Evolutionary conservation across 176 grass and related monocot genomes (phyloP).

Genomic region (Carex scoparia): DNA sequence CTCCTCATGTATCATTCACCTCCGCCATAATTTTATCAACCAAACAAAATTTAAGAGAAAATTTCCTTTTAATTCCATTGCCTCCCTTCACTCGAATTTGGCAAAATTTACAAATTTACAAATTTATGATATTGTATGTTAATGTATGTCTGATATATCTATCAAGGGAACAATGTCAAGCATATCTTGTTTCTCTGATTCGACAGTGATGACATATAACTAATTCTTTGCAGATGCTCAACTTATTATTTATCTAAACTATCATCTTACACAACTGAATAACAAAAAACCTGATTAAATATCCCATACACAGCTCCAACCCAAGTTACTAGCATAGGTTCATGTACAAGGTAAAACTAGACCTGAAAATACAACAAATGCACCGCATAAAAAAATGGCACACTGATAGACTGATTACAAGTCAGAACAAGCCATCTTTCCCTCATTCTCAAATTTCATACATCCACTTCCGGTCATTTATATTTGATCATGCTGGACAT

Average conservation of each 20-base stretch:
- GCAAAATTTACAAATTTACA: too few species aligned
- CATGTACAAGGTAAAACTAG: slow-evolving; percentile 14
- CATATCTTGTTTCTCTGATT: too few species aligned
- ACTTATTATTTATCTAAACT: slow-evolving; percentile 19
- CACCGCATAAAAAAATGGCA: slow-evolving; percentile 20
- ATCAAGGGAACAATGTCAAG: neutral
- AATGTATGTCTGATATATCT: neutral
- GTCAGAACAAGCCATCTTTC: neutral
- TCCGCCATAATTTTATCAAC: too few species aligned
- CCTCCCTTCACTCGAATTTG: too few species aligned
- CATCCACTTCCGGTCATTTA: slow-evolving; percentile 11
- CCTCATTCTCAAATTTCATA: neutral
- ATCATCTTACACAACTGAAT: slow-evolving; percentile 2
- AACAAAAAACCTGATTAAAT: slow-evolving; percentile 6
- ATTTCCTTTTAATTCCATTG: too few species aligned
- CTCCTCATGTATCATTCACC: too few species aligned
- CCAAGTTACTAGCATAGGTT: neutral
- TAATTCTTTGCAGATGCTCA: neutral
- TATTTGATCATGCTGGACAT: slow-evolving; percentile 53
- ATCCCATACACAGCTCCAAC: neutral
- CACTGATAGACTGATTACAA: neutral
- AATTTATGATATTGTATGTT: neutral
- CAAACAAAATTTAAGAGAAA: too few species aligned
- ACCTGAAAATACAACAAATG: neutral
- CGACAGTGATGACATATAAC: neutral